Evolutionary conservation across 78 protist genomes (phyloP), one percentile per base, ranked within the genome.

Genomic region (Dictyostelium citrinum): DNA sequence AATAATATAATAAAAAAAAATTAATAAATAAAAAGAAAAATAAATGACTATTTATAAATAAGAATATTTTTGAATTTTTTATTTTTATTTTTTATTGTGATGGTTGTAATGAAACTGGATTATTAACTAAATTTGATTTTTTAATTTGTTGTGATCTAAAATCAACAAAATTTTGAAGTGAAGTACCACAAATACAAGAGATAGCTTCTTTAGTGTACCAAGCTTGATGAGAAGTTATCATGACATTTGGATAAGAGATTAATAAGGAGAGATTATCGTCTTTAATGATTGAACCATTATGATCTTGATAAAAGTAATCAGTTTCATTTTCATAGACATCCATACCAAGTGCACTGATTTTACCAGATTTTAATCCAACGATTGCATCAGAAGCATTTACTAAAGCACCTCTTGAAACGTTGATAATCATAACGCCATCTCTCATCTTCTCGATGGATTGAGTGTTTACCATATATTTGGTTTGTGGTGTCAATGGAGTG

Each of bases 251-350:
- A 29, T 75, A 82, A 31, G 97, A 67, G 24, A 58, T 27, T 29
- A 98, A 86, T 20, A 81, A 37, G 0, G 97, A 60, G 16, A 97
- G 81, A n/a, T 74, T 51, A 84, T 95, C 97, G 70, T 97, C 98
- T 33, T 45, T 46, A 20, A 96, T 77, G 78, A 70, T 77, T 2
- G 16, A 5, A 41, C 29, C 96, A 31, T 90, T 83, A 31, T 9
- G 14, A 83, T 97, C 97, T 77, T 96, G 72, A 83, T 92, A 98
- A 93, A 97, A 98, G 83, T 68, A 67, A 24, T 39, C 93, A 6
- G 22, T 29, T 83, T 98, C 99, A 4, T 92, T 82, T 31, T 98
- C 99, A 86, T 96, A 96, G 68, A 98, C 99, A 75, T 98, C 99
- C 35, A 98, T 51, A 71, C 96, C 96, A 17, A 96, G 93, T n/a